Percentiles rank a stretch among this genome's conserved stretches.
These are phyloP conservation scores for Exophiala mesophila DNA, from an alignment of 2,329 filamentous ascomycete genomes.

Conservation along the genomic window DNA sequence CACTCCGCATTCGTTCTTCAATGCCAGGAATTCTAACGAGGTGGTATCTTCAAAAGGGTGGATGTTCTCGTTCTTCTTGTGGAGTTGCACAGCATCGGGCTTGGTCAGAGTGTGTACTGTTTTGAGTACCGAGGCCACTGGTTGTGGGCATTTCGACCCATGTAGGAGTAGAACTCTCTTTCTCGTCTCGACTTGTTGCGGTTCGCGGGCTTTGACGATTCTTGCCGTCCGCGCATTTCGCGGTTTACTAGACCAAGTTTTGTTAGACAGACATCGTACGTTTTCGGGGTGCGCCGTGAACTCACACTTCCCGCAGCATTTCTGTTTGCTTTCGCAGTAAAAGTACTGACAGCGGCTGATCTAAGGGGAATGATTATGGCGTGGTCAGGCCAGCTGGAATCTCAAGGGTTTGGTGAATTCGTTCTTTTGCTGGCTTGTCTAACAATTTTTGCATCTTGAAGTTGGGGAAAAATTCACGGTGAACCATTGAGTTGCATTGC, in stretches of 20 bases:
- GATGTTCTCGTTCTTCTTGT: slow-evolving; percentile 86
- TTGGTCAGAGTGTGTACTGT: slow-evolving; percentile 82
- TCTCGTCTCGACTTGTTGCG: slow-evolving; percentile 82
- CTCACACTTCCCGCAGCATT: slow-evolving; percentile 44
- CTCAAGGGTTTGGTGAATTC: too few species aligned
- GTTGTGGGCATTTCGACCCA: slow-evolving; percentile 76
- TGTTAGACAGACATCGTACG: not conserved
- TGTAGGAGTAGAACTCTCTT: slow-evolving; percentile 87
- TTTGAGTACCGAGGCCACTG: slow-evolving; percentile 75
- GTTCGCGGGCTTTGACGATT: slow-evolving; percentile 86
- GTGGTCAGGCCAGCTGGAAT: not conserved
- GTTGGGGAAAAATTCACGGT: slow-evolving; percentile 1
- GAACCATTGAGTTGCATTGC: slow-evolving; percentile 55
- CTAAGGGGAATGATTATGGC: not conserved
- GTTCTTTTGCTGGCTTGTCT: not conserved
- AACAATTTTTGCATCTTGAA: not conserved
- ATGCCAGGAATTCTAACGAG: slow-evolving; percentile 88
- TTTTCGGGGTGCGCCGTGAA: slow-evolving; percentile 1
- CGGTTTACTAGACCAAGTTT: slow-evolving; percentile 44
- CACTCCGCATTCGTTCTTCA: slow-evolving; percentile 90
- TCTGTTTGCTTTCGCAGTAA: slow-evolving; percentile 13
- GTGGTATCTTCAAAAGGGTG: slow-evolving; percentile 89
- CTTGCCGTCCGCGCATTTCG: slow-evolving; percentile 88
- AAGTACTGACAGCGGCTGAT: not conserved
- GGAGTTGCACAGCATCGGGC: slow-evolving; percentile 82